Percentiles rank a stretch among this genome's conserved stretches.
phyloP scores from a whole-genome alignment of 2,329 filamentous ascomycete species.

The Calonectria naviculata region DNA sequence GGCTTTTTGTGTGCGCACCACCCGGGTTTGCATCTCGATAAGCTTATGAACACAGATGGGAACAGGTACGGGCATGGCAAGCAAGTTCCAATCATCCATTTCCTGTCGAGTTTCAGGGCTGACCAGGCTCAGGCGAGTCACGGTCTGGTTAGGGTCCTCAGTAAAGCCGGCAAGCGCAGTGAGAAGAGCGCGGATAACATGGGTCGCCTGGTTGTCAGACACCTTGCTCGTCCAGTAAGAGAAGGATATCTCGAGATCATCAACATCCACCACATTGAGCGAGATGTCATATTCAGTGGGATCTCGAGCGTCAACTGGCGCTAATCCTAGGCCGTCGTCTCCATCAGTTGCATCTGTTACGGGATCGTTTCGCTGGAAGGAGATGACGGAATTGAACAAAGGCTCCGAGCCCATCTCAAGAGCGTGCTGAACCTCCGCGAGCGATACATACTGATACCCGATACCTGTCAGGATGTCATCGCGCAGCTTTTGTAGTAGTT shows the following conservation, averaged over 20 bases:
- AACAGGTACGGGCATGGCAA: background rate
- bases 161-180: background rate
- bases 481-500: background rate
- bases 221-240: background rate
- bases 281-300: background rate
- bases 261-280: background rate
- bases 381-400: background rate
- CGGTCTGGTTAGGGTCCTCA: background rate
- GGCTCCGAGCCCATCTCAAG: background rate
- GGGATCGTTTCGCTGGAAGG: background rate
- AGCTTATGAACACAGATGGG: background rate
- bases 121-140: background rate
- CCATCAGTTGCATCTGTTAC: background rate
- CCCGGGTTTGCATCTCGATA: background rate
- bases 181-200: background rate
- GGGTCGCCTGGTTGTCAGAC: background rate
- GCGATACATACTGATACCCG: background rate
- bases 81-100: background rate
- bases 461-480: background rate
- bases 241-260: slow-evolving; percentile 1
- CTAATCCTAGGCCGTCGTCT: background rate
- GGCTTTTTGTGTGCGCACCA: background rate
- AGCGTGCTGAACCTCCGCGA: background rate
- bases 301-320: background rate
- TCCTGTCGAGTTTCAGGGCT: background rate